Evolutionary conservation across 257 asterid species (phyloP), one percentile per base, ranked within the genome.

Genomic region (Nicotiana tabacum): DNA sequence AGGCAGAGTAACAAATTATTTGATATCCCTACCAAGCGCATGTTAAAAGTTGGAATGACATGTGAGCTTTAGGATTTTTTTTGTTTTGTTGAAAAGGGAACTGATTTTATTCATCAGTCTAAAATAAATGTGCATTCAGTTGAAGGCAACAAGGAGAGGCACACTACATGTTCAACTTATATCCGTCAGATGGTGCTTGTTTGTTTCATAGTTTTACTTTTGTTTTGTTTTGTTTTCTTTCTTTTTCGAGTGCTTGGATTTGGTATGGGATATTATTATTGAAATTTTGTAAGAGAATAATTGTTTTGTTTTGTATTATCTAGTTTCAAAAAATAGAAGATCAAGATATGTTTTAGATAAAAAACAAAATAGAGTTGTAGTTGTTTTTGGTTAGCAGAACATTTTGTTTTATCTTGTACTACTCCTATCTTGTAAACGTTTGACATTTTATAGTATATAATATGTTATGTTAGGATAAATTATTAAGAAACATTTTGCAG

Each of bases 31-130:
- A 91, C 88, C 1, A 85, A 86, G 83, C 83, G 89, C 39, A 91
- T 92, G 95, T 91, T 91, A 65, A 91, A 91, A 81, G 97, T 92
- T 12, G 95, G 95, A 56, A 90, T 92, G 97, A 89, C 83, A 0
- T 90, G 85, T 78, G 88, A 91, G 77, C 30, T 87, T 9, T 84
- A 85, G 82, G 39, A 16, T 46, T 46, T 3, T 7, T 2, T 15
- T 30, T 29, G 35, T 57, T 18, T 6, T 2, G 6, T 18, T 7
- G 43, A 7, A 66, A 8, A 55, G 15, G 60, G 2, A 48, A 48
- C 56, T 9, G 56, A 48, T 12, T 48, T 48, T 48, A 48, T 11
- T 48, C 9, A 48, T 48, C 56, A 11, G 16, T 11, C 56, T 1
- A 3, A 69, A 68, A 69, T 18, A 35, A 39, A 18, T 69, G 57